Evolutionary conservation across 208 protist genomes (phyloP).

Genomic region (Crithidia brevicula): DNA sequence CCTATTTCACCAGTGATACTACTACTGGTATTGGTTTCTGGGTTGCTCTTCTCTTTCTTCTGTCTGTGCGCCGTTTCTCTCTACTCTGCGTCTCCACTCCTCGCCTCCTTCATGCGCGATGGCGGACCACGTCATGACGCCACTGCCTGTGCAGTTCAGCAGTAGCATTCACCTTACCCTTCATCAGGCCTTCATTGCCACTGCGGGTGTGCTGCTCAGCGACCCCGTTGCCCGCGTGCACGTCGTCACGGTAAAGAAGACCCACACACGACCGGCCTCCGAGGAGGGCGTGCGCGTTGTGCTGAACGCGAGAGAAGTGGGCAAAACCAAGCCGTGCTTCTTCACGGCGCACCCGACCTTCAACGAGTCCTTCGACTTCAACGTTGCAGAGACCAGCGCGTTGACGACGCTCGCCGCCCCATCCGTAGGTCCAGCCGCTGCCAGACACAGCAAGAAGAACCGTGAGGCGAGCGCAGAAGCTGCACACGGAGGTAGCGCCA

Average conservation of each 20-base stretch:
- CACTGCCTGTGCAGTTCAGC: slow-evolving; percentile 70
- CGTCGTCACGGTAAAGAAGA: slow-evolving; percentile 65
- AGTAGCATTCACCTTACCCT: slow-evolving; percentile 73
- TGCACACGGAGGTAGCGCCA: slow-evolving; percentile 6
- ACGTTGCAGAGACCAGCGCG: slow-evolving; percentile 38
- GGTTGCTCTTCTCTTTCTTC: slow-evolving; percentile 1
- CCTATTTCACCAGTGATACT: too few species aligned
- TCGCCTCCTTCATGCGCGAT: neutral
- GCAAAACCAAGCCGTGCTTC: slow-evolving; percentile 38
- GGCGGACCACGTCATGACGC: slow-evolving; percentile 19
- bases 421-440: neutral
- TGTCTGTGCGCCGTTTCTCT: slow-evolving; percentile 8
- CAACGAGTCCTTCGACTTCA: slow-evolving; percentile 55
- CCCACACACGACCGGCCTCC: slow-evolving; percentile 12
- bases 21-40: too few species aligned
- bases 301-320: slow-evolving; percentile 47
- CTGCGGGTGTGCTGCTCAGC: slow-evolving; percentile 73
- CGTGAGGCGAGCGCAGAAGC: neutral
- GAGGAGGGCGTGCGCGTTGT: slow-evolving; percentile 30
- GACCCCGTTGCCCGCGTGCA: slow-evolving; percentile 74
- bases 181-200: slow-evolving; percentile 72
- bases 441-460: neutral
- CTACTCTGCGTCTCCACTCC: neutral
- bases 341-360: slow-evolving; percentile 64
- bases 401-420: slow-evolving; percentile 42